Evolutionary conservation across 192 early-diverging fungal species (phyloP).

Genomic region (Podila epicladia): DNA sequence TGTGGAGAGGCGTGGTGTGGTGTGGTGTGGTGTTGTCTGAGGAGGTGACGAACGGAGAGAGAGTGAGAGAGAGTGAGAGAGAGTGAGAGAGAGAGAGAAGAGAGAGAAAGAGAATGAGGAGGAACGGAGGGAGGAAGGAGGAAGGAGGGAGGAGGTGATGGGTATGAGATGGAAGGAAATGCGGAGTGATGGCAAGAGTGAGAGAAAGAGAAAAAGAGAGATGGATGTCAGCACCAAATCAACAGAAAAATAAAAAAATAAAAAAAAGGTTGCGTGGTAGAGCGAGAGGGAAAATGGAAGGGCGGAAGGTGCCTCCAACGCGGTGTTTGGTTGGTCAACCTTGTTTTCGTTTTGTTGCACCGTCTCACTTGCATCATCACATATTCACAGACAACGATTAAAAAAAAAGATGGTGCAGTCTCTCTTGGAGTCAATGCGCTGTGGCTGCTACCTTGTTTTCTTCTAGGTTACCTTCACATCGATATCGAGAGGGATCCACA

Average conservation of each 20-base stretch:
- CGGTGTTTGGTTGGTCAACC: conserved; percentile 1
- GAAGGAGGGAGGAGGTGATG: background rate
- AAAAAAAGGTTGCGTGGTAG: background rate
- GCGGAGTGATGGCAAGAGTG: background rate
- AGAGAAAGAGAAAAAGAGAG: background rate
- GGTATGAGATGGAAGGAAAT: too few relatives aligned
- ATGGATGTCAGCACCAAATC: background rate
- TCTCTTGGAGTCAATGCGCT: too few relatives aligned
- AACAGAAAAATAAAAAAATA: background rate
- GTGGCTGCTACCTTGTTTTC: too few relatives aligned
- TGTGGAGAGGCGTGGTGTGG: background rate
- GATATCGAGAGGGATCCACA: too few relatives aligned
- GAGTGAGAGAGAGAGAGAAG: background rate
- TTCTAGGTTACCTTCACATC: too few relatives aligned
- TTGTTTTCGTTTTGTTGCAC: background rate
- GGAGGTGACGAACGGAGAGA: background rate
- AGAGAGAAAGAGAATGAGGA: background rate
- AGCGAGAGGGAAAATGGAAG: background rate
- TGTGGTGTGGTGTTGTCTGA: background rate
- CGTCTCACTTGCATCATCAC: background rate
- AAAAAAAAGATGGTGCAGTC: too few relatives aligned
- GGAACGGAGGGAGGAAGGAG: background rate
- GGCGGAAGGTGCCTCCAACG: background rate
- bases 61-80: background rate
- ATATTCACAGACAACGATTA: too few relatives aligned